These are phyloP conservation scores for Ascoidea asiatica DNA, from an alignment of 805 yeast species.

Conservation along the genomic window DNA sequence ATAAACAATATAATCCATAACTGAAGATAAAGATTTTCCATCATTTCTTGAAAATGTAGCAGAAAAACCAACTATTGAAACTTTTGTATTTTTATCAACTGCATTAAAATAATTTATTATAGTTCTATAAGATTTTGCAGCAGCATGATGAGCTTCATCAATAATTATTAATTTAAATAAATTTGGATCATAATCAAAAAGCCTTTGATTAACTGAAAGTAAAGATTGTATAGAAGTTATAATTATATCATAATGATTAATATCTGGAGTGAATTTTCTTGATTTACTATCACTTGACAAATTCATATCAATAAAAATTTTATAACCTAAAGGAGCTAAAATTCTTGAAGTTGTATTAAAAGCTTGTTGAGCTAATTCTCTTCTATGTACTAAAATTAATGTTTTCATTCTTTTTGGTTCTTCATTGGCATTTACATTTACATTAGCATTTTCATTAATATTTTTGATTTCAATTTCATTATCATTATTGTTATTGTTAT, in stretches of 20 bases:
- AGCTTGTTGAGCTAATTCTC: constrained; percentile 69
- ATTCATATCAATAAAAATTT: constrained; percentile 63
- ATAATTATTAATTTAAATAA: constrained; percentile 64
- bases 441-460: not conserved
- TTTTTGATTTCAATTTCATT: too few relatives aligned
- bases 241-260: constrained; percentile 43
- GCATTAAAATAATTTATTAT: constrained; percentile 50
- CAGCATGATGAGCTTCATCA: constrained; percentile 91
- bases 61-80: constrained; percentile 69
- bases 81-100: constrained; percentile 21
- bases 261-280: too few relatives aligned
- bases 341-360: constrained; percentile 28
- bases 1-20: constrained; percentile 63
- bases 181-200: constrained; percentile 37
- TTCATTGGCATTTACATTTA: not conserved
- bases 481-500: too few relatives aligned
- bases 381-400: constrained; percentile 66
- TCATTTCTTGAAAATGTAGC: constrained; percentile 83
- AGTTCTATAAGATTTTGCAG: constrained; percentile 50
- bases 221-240: constrained; percentile 71
- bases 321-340: constrained; percentile 37
- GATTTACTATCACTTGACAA: constrained; percentile 30
- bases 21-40: constrained; percentile 37
- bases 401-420: constrained; percentile 12
- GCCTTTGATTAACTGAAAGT: constrained; percentile 26